Conservation (phyloP, 202 grass and related monocot genomes). For the Thinopyrum obtusiflorum region DNA sequence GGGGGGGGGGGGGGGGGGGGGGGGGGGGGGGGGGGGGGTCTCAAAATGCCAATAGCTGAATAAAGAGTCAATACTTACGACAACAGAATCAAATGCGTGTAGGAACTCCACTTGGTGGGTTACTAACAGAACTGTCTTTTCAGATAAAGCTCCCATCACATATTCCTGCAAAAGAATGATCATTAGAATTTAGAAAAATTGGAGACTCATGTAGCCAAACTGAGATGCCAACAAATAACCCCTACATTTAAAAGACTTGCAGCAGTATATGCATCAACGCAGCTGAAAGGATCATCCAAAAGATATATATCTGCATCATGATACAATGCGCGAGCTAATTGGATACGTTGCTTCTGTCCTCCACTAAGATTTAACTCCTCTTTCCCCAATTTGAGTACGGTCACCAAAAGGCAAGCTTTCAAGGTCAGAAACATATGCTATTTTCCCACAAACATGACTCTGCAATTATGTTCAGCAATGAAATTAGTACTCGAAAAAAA, state of each 20-base stretch:
- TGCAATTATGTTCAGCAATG: neutral
- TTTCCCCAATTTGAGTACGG: slow-evolving; percentile 8
- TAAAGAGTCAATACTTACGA: slow-evolving; percentile 32
- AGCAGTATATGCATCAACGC: neutral
- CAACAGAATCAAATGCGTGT: slow-evolving; percentile 56
- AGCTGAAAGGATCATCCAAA: slow-evolving; percentile 6
- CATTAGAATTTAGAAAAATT: neutral
- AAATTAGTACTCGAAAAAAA: neutral
- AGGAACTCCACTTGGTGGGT: slow-evolving; percentile 69
- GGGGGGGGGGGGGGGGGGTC: too few relatives aligned
- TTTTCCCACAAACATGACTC: neutral
- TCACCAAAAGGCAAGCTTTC: slow-evolving; percentile 2
- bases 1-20: too few relatives aligned
- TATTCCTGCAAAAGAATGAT: neutral
- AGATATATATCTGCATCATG: slow-evolving; percentile 2
- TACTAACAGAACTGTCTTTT: slow-evolving; percentile 43
- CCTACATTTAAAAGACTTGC: neutral
- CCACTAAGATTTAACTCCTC: slow-evolving; percentile 17
- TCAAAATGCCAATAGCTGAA: neutral
- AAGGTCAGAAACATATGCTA: neutral
- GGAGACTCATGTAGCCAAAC: neutral
- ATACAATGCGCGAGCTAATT: neutral
- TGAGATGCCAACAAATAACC: neutral
- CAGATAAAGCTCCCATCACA: neutral
- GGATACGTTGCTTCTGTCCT: slow-evolving; percentile 15